Percentiles rank a stretch among this genome's conserved stretches.
Conservation (phyloP, 75 land plant species). For the Cupressus sempervirens region DNA sequence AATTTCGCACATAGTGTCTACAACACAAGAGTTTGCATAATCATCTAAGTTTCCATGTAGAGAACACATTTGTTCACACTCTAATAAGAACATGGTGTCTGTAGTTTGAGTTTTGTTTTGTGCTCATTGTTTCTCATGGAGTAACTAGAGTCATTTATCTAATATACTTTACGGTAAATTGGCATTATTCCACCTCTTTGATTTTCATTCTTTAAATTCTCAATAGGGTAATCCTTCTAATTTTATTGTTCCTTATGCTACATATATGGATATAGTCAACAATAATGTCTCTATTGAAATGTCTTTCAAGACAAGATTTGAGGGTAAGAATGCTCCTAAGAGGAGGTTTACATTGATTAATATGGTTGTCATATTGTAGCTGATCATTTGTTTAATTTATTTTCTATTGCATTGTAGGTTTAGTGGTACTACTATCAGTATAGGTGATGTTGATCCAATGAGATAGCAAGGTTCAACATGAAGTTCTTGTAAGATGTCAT, state of each 20-base stretch:
- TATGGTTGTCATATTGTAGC: slow-evolving; percentile 23
- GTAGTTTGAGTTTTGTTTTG: background rate
- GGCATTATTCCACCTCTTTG: background rate
- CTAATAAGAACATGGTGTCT: no score
- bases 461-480: slow-evolving; percentile 82
- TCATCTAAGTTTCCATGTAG: no score
- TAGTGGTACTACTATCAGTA: slow-evolving; percentile 82
- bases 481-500: slow-evolving; percentile 73
- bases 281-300: slow-evolving; percentile 37
- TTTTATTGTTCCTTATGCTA: slow-evolving; percentile 50
- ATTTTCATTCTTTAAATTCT: background rate
- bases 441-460: slow-evolving; percentile 62
- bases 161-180: background rate
- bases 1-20: no score
- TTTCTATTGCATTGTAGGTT: slow-evolving; percentile 35
- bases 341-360: slow-evolving; percentile 29
- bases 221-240: slow-evolving; percentile 56
- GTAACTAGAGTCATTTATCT: background rate
- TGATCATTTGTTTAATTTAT: background rate
- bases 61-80: no score
- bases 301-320: slow-evolving; percentile 75
- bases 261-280: slow-evolving; percentile 42
- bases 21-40: no score
- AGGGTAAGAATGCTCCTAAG: slow-evolving; percentile 63
- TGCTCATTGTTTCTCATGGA: background rate